These are phyloP conservation scores for Phytophthora tubulina DNA, from an alignment of 352 stramenopile species.

Conservation along the genomic window DNA sequence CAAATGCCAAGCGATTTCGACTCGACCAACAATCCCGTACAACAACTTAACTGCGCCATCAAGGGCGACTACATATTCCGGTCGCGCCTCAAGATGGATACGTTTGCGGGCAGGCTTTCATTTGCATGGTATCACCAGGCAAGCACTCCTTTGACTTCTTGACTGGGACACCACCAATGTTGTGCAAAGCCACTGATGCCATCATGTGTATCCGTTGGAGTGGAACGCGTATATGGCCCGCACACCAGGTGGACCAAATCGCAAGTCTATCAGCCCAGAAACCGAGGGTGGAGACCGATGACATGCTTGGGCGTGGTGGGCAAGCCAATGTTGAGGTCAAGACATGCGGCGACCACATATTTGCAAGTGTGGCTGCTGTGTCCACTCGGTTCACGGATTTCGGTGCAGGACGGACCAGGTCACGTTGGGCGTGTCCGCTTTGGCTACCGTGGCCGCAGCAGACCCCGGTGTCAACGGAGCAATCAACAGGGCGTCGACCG, in stretches of 20 bases:
- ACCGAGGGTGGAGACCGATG: background rate
- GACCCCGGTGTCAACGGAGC: background rate
- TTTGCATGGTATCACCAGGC: background rate
- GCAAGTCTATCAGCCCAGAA: conserved; percentile 1
- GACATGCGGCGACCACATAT: conserved; percentile 10
- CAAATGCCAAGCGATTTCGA: conserved; percentile 7
- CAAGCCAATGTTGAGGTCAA: background rate
- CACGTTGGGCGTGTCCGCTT: background rate
- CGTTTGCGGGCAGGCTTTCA: conserved; percentile 4
- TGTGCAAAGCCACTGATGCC: too few relatives aligned
- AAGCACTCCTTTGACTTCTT: conserved; percentile 14
- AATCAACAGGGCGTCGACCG: background rate
- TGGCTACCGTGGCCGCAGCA: conserved; percentile 5
- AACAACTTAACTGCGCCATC: conserved; percentile 14
- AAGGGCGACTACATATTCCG: conserved; percentile 1
- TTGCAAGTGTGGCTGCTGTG: conserved; percentile 7
- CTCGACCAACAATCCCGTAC: conserved; percentile 5
- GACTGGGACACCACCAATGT: background rate
- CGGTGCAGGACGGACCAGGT: background rate
- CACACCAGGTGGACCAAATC: background rate
- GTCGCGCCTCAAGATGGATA: conserved; percentile 5
- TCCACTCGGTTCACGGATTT: conserved; percentile 12
- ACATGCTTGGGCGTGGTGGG: background rate
- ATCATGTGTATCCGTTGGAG: background rate
- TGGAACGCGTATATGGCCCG: conserved; percentile 1